Base-by-base conservation (phyloP, 2,329 filamentous ascomycete genomes). In the Calonectria pseudoturangicola region DNA sequence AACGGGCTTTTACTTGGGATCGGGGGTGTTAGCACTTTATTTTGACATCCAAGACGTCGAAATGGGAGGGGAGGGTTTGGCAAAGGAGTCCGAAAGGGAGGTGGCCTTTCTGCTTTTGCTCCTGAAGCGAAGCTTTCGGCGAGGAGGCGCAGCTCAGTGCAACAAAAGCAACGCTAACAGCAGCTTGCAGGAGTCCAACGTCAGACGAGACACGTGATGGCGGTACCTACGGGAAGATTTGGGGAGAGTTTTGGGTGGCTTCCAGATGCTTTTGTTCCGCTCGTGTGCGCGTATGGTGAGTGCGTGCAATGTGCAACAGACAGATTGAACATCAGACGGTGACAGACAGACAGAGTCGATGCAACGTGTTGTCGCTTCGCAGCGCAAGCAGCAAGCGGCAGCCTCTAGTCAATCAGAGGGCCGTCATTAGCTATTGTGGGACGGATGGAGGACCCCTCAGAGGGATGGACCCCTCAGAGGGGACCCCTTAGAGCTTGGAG, bases 141-240 rank as follows among this genome's bases (percentile, higher is more conserved):
- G 54, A 63, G 15, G 60, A 62, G 71, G 71, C 66, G 71, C 71
- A 73, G 71, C 51, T 70, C 27, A 68, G 43, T 18, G 30, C 50
- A 54, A 62, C 41, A 43, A 63, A 69, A 27, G 27, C 60, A 45
- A 45, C 66, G 71, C 66, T 73, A 70, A 63, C 36, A 51, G 51
- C 43, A 54, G 66, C 62, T 70, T 48, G 66, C 69, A 65, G 70
- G 15, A 66, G 68, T 72, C 70, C 65, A 64, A 66, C 56, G 71
- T 70, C 67, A 73, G 72, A 71, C 68, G 18, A 60, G 65, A 47
- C 72, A 74, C 69, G 72, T 74, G 72, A 74, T 45, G 51, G n/a
- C 1, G 9, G 30, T 56, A 50, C 30, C 8, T 56, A 25, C 54
- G 25, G 25, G 25, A 67, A 21, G 36, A 36, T 47, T 56, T 43